Evolutionary conservation across 331 rosid genomes (phyloP).

Genomic region (Cucumis variabilis): DNA sequence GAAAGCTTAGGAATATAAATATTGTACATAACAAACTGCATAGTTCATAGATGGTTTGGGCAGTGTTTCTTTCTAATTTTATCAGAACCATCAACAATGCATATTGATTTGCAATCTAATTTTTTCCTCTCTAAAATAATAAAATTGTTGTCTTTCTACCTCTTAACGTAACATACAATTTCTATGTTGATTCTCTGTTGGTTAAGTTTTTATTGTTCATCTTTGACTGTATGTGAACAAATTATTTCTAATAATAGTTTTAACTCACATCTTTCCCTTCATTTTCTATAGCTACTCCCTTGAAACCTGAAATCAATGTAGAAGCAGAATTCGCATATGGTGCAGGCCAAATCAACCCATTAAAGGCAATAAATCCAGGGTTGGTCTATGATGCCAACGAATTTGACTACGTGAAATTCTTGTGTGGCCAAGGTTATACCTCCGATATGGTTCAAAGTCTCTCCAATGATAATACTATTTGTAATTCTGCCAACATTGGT

Average conservation of each 20-base stretch:
- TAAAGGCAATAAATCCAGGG: constrained; percentile 45
- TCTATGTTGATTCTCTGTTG: too few relatives aligned
- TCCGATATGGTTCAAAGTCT: constrained; percentile 25
- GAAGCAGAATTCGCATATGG: constrained; percentile 44
- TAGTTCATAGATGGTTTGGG: not conserved
- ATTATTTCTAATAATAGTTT: not conserved
- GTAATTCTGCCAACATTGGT: constrained; percentile 27
- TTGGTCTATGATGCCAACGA: constrained; percentile 40
- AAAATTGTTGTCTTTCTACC: too few relatives aligned
- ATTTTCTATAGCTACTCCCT: constrained; percentile 20
- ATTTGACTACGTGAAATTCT: constrained; percentile 36
- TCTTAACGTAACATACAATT: too few relatives aligned
- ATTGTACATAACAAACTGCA: too few relatives aligned
- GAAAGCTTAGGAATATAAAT: too few relatives aligned
- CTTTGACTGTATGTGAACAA: too few relatives aligned
- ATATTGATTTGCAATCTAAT: too few relatives aligned
- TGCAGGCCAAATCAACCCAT: constrained; percentile 46
- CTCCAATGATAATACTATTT: not conserved
- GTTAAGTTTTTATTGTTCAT: too few relatives aligned
- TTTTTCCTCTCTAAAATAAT: too few relatives aligned
- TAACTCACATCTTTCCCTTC: not conserved
- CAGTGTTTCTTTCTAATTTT: too few relatives aligned
- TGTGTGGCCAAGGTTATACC: constrained; percentile 35
- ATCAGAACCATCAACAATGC: not conserved
- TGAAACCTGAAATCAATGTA: not conserved